These are phyloP conservation scores for Dionaea muscipula DNA, from an alignment of 179 eudicot species.

Conservation along the genomic window DNA sequence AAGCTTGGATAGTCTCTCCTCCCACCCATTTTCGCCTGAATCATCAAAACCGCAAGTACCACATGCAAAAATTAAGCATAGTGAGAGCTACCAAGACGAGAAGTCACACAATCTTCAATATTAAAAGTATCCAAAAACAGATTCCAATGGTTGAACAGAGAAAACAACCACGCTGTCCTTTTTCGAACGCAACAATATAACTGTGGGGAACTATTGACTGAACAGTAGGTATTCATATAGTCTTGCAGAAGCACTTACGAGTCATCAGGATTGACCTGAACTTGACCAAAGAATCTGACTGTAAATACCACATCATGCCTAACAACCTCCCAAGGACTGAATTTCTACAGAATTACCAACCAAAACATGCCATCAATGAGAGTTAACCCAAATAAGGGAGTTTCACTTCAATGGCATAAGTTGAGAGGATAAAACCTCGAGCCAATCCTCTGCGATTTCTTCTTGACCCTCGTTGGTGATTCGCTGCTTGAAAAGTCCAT, in stretches of 20 bases:
- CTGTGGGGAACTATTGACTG: too few relatives aligned
- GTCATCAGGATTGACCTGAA: slow-evolving; percentile 69
- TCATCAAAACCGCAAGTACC: slow-evolving; percentile 8
- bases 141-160: too few relatives aligned
- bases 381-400: not conserved
- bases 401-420: not conserved
- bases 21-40: slow-evolving; percentile 85
- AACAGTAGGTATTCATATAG: too few relatives aligned
- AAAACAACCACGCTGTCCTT: too few relatives aligned
- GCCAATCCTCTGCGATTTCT: slow-evolving; percentile 90
- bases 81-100: too few relatives aligned
- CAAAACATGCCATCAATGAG: slow-evolving; percentile 7
- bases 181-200: too few relatives aligned
- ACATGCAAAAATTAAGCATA: not conserved
- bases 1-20: slow-evolving; percentile 84
- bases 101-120: too few relatives aligned
- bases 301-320: slow-evolving; percentile 88
- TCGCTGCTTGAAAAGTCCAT: slow-evolving; percentile 84
- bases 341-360: slow-evolving; percentile 46
- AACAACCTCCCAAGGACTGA: slow-evolving; percentile 96
- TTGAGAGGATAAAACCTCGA: slow-evolving; percentile 60
- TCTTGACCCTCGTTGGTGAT: slow-evolving; percentile 76
- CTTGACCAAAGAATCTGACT: slow-evolving; percentile 87
- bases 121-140: too few relatives aligned
- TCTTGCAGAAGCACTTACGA: slow-evolving; percentile 45